phyloP scores from a whole-genome alignment of 176 grass and related monocot species.

The Triticum dicoccoides region DNA sequence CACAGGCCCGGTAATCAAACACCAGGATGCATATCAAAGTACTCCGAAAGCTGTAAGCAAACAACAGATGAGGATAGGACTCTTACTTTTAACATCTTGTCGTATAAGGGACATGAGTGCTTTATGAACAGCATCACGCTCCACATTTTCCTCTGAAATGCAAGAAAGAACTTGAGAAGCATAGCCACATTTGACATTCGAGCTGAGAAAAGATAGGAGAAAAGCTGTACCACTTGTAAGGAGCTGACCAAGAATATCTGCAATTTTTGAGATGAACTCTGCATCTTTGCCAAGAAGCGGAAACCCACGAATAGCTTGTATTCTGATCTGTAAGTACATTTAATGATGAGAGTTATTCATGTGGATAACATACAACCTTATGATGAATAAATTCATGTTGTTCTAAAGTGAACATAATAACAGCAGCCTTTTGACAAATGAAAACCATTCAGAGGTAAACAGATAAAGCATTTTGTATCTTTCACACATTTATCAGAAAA shows the following conservation, averaged over 20 bases:
- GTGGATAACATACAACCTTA: conserved; percentile 19
- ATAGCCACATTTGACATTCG: conserved; percentile 2
- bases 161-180: conserved; percentile 23
- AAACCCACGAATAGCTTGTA: conserved; percentile 97
- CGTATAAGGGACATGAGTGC: conserved; percentile 92
- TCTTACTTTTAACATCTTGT: conserved; percentile 90
- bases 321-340: conserved; percentile 71
- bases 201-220: conserved; percentile 28
- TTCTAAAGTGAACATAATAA: background rate
- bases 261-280: conserved; percentile 90
- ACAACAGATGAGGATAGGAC: conserved; percentile 13
- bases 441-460: background rate
- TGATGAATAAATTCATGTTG: background rate
- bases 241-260: conserved; percentile 93
- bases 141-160: conserved; percentile 91
- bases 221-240: conserved; percentile 68
- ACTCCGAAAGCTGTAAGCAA: conserved; percentile 10
- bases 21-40: background rate
- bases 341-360: background rate
- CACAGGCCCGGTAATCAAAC: conserved; percentile 6
- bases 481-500: conserved; percentile 14
- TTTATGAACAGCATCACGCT: conserved; percentile 99
- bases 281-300: conserved; percentile 96
- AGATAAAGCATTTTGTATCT: background rate
- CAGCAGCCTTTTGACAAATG: conserved; percentile 3